Conservation (phyloP, 495 filamentous ascomycete species). For the Penicillium herquei region DNA sequence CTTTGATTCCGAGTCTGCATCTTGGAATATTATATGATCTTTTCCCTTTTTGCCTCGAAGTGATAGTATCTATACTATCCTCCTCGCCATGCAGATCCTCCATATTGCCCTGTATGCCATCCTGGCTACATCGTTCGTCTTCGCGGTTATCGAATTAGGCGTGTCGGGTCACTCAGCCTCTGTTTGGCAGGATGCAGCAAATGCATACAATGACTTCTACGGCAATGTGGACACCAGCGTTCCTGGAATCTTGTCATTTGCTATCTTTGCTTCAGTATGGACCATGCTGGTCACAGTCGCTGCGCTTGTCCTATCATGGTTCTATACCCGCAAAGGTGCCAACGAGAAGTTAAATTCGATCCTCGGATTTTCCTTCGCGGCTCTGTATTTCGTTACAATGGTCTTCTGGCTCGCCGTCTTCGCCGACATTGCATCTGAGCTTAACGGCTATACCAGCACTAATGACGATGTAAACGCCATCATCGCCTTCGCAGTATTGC, state of each 20-base stretch:
- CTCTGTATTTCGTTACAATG: conserved; percentile 29
- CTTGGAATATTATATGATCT: too few species aligned
- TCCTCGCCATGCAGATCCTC: conserved; percentile 23
- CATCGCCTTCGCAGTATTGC: conserved; percentile 32
- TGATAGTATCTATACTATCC: background rate
- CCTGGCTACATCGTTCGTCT: conserved; percentile 20
- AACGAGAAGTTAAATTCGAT: conserved; percentile 20
- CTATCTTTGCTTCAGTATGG: conserved; percentile 28
- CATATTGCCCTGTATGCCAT: conserved; percentile 26
- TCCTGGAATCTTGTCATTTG: conserved; percentile 24
- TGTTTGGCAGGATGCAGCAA: background rate
- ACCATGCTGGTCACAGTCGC: conserved; percentile 20
- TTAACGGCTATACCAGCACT: conserved; percentile 7
- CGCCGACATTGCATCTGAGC: conserved; percentile 24
- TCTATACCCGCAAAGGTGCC: conserved; percentile 17
- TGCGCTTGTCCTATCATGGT: conserved; percentile 23
- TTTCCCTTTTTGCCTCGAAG: too few species aligned
- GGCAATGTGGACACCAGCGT: conserved; percentile 14
- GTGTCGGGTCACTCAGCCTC: conserved; percentile 19
- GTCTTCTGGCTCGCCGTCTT: conserved; percentile 36
- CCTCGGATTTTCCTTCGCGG: conserved; percentile 18
- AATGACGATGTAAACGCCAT: conserved; percentile 24
- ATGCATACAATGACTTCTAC: conserved; percentile 6
- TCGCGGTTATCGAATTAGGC: conserved; percentile 30
- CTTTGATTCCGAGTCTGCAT: too few species aligned